Evolutionary conservation across 176 grass and related monocot species (phyloP).

Genomic region (Thinopyrum elongatum): DNA sequence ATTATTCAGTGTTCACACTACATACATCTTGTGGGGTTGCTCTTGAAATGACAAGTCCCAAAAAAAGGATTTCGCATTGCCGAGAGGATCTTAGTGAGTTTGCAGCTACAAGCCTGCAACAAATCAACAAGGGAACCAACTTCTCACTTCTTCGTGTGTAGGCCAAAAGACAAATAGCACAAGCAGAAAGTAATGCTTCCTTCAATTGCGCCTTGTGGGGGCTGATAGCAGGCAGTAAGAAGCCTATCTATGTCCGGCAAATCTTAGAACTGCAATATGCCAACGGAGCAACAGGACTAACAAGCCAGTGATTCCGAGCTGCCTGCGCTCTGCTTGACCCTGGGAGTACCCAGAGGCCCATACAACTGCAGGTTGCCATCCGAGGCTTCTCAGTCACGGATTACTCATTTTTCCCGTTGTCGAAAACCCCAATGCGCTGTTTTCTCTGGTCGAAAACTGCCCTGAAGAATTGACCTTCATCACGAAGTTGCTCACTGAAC

Average conservation of each 20-base stretch:
- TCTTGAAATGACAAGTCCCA: background rate
- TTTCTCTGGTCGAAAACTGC: conserved; percentile 69
- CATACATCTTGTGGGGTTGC: background rate
- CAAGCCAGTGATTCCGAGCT: background rate
- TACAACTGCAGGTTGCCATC: background rate
- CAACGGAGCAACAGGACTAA: background rate
- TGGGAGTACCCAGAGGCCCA: background rate
- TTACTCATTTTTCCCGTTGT: conserved; percentile 26
- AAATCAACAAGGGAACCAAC: background rate
- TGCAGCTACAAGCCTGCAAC: background rate
- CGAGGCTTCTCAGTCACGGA: conserved; percentile 6
- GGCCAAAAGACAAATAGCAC: background rate
- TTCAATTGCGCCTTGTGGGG: background rate
- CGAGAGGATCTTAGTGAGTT: background rate
- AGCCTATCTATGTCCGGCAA: background rate
- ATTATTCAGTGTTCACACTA: background rate
- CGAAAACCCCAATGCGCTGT: conserved; percentile 49
- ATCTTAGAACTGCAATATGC: background rate
- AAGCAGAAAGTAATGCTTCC: background rate
- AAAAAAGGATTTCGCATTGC: background rate
- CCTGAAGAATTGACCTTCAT: conserved; percentile 84
- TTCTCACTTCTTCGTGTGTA: background rate
- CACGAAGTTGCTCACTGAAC: conserved; percentile 80
- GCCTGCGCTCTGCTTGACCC: background rate
- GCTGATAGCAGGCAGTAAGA: background rate